Evolutionary conservation across 1,139 yeast species (phyloP), one percentile per base, ranked within the genome.

Genomic region (Geotrichum aggregatum): DNA sequence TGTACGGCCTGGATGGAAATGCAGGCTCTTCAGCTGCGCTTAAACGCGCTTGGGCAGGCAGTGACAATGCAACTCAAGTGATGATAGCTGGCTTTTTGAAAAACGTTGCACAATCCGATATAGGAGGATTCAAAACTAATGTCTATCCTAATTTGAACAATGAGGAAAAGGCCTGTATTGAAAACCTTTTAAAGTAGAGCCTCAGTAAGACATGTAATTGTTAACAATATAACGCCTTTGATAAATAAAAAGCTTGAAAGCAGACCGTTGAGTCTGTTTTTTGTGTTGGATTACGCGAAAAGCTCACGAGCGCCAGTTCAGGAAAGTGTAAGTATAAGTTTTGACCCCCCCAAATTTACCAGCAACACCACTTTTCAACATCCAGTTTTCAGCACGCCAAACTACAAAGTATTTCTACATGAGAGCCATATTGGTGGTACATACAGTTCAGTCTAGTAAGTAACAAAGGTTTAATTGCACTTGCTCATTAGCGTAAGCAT

Each of bases 21-120:
- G 11, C 36, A 3, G n/a, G n/a, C n/a, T 38, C 41, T 38, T 38
- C 41, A 10, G 22, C 41, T 38, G 33, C 35, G 21, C 19, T 21
- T 21, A 40, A 13, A 14, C 44, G 44, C 6, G 41, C 34, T n/a
- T 52, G 57, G 46, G 58, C 50, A 28, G 55, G 52, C 22, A 55
- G 58, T 10, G 69, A 67, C 42, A 53, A 57, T 22, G 61, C 63
- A 11, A 60, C 65, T 8, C 63, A 75, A 54, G 71, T 74, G 33
- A 65, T 80, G 31, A 70, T 88, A 52, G 64, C 77, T 10, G 74
- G 70, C 24, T 87, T 88, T 69, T 83, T 88, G 71, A 82, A 76
- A 60, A 82, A 79, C 57, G 78, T 84, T 57, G 79, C 84, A 0
- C 59, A 75, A 6, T 76, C 76, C 56, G 76, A 83, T 60, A 63